These are phyloP conservation scores for Phylloporus sp. DNA, from an alignment of 768 basidiomycete species.

Conservation along the genomic window DNA sequence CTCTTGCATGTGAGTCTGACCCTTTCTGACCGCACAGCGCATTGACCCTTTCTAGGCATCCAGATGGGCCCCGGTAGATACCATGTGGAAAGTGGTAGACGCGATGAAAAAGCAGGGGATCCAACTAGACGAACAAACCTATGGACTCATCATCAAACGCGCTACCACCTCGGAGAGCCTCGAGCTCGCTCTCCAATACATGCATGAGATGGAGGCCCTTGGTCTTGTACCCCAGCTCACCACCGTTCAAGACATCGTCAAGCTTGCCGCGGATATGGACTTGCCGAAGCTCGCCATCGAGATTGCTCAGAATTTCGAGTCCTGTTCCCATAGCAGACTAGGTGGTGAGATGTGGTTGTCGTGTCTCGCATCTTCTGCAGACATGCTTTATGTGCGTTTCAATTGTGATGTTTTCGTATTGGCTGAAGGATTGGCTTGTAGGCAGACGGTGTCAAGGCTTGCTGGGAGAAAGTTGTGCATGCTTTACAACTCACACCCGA, in stretches of 20 bases:
- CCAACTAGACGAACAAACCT: constrained; percentile 50
- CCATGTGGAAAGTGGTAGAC: constrained; percentile 49
- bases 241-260: constrained; percentile 50
- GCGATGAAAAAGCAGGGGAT: constrained; percentile 52
- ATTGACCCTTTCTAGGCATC: constrained; percentile 42
- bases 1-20: constrained; percentile 52
- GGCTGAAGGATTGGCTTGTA: constrained; percentile 26
- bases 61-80: constrained; percentile 33
- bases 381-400: constrained; percentile 60
- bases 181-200: constrained; percentile 60
- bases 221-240: constrained; percentile 49
- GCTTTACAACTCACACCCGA: constrained; percentile 55
- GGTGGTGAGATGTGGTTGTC: constrained; percentile 57
- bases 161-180: constrained; percentile 47
- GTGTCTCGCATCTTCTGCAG: constrained; percentile 63
- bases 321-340: constrained; percentile 48
- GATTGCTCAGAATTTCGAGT: constrained; percentile 59
- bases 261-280: constrained; percentile 48
- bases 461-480: constrained; percentile 60
- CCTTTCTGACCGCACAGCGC: not conserved
- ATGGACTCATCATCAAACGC: constrained; percentile 49
- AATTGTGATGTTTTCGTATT: not conserved
- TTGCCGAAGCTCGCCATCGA: constrained; percentile 70
- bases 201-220: constrained; percentile 54
- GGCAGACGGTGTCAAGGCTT: constrained; percentile 61